Evolutionary conservation across 805 yeast species (phyloP), one percentile per base, ranked within the genome.

Genomic region (Monosporozyma solicola): DNA sequence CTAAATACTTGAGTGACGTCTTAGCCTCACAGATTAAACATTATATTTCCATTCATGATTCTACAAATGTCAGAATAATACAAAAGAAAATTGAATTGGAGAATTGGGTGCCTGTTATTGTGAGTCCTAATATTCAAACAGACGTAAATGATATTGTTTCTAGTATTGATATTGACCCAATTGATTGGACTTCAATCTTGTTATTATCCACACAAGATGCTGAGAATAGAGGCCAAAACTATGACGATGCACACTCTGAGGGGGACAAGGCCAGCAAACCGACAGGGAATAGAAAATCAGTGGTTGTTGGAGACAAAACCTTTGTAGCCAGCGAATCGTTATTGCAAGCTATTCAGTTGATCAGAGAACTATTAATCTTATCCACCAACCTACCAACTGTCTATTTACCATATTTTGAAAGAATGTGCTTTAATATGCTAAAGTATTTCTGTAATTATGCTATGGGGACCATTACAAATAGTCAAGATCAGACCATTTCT

Each of bases 31-130:
- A 87, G 57, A 75, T 85, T 3, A 80, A 76, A 54, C 76, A 78
- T 52, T 90, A 80, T 63, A 69, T 80, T 39, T 72, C 72, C 32
- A 72, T 80, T 33, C 77, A 78, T 59, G 90, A 85, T 57, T 74
- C 75, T 48, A 72, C 72, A 15, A 73, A 78, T 27, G 65, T 80
- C 50, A 76, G 75, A 52, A 64, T 67, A 5, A 67, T 87, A 29
- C 71, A 77, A 5, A 63, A 63, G 3, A 70, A 74, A 16, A 72
- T 87, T 53, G 91, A 86, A 50, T 71, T 72, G 48, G 98, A 91
- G 58, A 72, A 72, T 24, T 92, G 98, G 98, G 80, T 79, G 54
- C 95, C 91, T 51, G 79, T 77, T 20, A 78, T 79, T n/a, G 78
- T 83, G 9, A 63, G 79, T 0, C 63, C 70, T 1, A 63, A 64